Conservation (phyloP, 495 filamentous ascomycete species). For the Lichenothelia convexa region DNA sequence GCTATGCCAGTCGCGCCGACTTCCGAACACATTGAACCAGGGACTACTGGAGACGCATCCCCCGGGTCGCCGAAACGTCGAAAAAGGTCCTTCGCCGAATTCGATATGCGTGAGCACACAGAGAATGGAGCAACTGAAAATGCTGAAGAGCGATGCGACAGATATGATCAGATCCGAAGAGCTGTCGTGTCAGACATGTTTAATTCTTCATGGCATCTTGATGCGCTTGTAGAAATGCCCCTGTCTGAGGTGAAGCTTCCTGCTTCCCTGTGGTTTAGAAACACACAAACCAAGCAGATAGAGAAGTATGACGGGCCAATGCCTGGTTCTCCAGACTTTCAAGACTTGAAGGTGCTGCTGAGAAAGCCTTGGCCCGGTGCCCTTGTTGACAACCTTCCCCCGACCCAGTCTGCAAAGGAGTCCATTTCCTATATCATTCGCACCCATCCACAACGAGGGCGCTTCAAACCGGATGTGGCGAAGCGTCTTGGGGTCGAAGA, state of each 20-base stretch:
- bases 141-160: conserved; percentile 13
- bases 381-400: conserved; percentile 40
- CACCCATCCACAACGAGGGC: conserved; percentile 54
- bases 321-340: conserved; percentile 31
- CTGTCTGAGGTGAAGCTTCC: conserved; percentile 48
- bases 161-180: conserved; percentile 34
- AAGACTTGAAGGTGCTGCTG: conserved; percentile 55
- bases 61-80: conserved; percentile 23
- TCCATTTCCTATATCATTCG: conserved; percentile 76
- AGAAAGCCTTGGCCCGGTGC: conserved; percentile 73
- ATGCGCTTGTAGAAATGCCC: conserved; percentile 43
- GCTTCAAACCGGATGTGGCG: conserved; percentile 52
- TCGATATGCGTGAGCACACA: conserved; percentile 9
- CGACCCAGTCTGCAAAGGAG: conserved; percentile 39
- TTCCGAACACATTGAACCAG: not conserved
- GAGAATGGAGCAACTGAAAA: conserved; percentile 5
- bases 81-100: conserved; percentile 47
- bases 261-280: conserved; percentile 49
- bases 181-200: conserved; percentile 64
- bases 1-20: conserved; percentile 40
- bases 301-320: conserved; percentile 47
- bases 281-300: conserved; percentile 42
- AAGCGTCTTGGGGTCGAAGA: conserved; percentile 34
- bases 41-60: conserved; percentile 2
- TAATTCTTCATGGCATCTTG: conserved; percentile 52